phyloP scores from a whole-genome alignment of 345 rosid genomes.

The Gossypium arboreum region DNA sequence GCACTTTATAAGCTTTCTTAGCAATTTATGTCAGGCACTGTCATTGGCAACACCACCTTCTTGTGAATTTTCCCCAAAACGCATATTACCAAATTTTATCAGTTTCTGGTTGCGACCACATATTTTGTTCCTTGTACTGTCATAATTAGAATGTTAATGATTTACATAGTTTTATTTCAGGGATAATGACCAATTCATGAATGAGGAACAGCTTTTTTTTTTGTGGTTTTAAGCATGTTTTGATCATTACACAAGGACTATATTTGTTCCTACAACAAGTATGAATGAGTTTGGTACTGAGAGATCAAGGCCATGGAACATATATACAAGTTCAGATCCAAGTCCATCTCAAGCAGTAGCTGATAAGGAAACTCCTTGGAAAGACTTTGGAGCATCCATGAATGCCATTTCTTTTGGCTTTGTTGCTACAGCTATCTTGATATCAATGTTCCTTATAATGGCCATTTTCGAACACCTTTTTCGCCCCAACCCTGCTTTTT shows the following conservation, averaged over 20 bases:
- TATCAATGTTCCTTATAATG: conserved; percentile 88
- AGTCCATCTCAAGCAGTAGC: conserved; percentile 31
- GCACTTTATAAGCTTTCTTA: not conserved
- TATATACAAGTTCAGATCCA: conserved; percentile 44
- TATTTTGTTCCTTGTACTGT: not conserved
- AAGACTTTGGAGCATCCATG: conserved; percentile 62
- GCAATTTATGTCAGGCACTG: not conserved
- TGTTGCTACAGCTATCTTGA: conserved; percentile 84
- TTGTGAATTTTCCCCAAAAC: not conserved
- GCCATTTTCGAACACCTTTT: conserved; percentile 92
- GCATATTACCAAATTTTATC: not conserved
- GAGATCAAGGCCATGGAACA: conserved; percentile 55
- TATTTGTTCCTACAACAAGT: not conserved
- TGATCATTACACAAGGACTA: not conserved
- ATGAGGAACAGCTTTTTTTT: not conserved
- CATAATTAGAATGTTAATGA: not conserved
- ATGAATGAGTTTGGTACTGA: conserved; percentile 51
- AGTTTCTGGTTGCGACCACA: not conserved
- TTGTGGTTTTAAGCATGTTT: not conserved
- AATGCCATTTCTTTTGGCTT: conserved; percentile 84
- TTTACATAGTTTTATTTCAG: conserved; percentile 14
- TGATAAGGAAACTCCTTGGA: conserved; percentile 55
- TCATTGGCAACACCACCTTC: not conserved
- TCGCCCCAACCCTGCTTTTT: conserved; percentile 55
- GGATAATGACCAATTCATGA: conserved; percentile 2